These are phyloP conservation scores for Myriangium duriaei DNA, from an alignment of 2,329 filamentous ascomycete genomes.

Conservation along the genomic window DNA sequence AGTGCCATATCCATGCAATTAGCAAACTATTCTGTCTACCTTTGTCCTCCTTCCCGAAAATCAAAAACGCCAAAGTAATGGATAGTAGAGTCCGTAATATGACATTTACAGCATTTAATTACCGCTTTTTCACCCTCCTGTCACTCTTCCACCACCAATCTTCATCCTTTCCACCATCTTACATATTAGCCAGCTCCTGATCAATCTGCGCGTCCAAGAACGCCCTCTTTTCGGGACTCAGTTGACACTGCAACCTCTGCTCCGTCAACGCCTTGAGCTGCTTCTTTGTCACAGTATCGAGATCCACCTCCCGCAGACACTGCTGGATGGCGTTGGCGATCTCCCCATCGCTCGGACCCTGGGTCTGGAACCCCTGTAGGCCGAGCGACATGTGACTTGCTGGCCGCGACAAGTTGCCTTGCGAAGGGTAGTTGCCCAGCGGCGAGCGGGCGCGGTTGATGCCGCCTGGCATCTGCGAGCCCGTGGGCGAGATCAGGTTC, in stretches of 20 bases:
- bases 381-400: slow-evolving; percentile 10
- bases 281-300: slow-evolving; percentile 98
- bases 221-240: slow-evolving; percentile 70
- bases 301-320: slow-evolving; percentile 75
- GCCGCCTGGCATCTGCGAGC: slow-evolving; percentile 16
- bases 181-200: slow-evolving; percentile 87
- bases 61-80: too few relatives aligned
- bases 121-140: too few relatives aligned
- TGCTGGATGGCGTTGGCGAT: slow-evolving; percentile 77
- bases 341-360: slow-evolving; percentile 62
- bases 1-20: too few relatives aligned
- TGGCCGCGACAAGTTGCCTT: slow-evolving; percentile 5
- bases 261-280: slow-evolving; percentile 77
- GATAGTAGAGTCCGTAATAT: too few relatives aligned
- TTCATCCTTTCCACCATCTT: slow-evolving; percentile 19
- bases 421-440: slow-evolving; percentile 8
- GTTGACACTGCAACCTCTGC: slow-evolving; percentile 80
- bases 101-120: too few relatives aligned
- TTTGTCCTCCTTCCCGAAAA: too few relatives aligned
- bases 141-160: too few relatives aligned
- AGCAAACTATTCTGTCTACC: too few relatives aligned
- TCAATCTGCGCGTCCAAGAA: slow-evolving; percentile 94
- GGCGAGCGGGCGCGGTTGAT: slow-evolving; percentile 13
- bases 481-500: slow-evolving; percentile 23
- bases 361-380: slow-evolving; percentile 47